A percentile compares a stretch with the other conserved stretches of the same genome.
These are phyloP conservation scores for Fusarium musae DNA, from an alignment of 2,329 filamentous ascomycete species.

Conservation along the genomic window DNA sequence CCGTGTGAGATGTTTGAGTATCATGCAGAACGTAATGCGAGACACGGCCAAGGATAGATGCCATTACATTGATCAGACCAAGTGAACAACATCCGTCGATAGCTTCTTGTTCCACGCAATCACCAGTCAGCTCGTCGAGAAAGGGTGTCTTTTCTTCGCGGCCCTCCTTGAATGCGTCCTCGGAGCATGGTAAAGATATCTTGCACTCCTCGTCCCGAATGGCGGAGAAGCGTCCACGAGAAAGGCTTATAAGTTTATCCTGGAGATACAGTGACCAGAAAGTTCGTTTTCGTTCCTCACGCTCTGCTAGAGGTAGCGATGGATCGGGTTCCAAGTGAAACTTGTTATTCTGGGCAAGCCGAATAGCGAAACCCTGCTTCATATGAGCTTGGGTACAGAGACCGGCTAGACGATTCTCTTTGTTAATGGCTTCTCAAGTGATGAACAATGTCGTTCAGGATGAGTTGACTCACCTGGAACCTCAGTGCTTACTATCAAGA, in stretches of 20 bases:
- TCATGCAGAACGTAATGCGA: conserved; percentile 9
- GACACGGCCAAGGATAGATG: conserved; percentile 2
- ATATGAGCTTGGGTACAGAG: conserved; percentile 18
- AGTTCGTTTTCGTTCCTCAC: not conserved
- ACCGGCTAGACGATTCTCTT: not conserved
- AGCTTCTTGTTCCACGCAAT: conserved; percentile 8
- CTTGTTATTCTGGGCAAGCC: conserved; percentile 11
- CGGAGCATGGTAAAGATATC: not conserved
- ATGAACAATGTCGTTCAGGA: rapidly evolving
- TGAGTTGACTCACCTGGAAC: not conserved
- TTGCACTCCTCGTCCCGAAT: conserved; percentile 17
- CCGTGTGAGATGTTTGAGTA: not conserved
- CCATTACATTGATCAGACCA: conserved; percentile 3
- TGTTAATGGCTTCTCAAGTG: not conserved
- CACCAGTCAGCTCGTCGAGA: not conserved
- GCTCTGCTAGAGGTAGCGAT: not conserved
- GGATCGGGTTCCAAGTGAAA: not conserved
- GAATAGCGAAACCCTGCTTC: conserved; percentile 17
- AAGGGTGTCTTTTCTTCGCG: not conserved
- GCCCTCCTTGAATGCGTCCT: not conserved
- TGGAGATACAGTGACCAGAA: conserved; percentile 9
- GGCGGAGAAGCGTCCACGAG: conserved; percentile 8
- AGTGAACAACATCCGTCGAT: not conserved
- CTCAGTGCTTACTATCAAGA: conserved; percentile 21
- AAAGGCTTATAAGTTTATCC: conserved; percentile 13